These are phyloP conservation scores for Phytophthora kernoviae DNA, from an alignment of 352 stramenopile species.

Conservation along the genomic window DNA sequence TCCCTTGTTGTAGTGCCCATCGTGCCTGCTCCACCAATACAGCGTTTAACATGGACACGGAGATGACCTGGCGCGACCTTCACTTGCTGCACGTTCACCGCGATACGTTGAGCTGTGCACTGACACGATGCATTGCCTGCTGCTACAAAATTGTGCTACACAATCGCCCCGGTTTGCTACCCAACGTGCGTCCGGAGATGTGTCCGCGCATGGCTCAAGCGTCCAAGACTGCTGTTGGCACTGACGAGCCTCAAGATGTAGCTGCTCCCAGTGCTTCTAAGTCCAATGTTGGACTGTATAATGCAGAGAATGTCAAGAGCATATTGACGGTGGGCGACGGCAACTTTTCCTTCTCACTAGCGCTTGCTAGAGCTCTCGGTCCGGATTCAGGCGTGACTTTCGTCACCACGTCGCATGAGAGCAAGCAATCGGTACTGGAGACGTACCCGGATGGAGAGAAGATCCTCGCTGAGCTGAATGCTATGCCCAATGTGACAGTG, in stretches of 20 bases:
- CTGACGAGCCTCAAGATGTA: conserved; percentile 8
- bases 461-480: conserved; percentile 78
- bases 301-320: conserved; percentile 43
- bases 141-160: conserved; percentile 89
- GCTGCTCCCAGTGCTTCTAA: not conserved
- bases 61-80: conserved; percentile 46
- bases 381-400: conserved; percentile 47
- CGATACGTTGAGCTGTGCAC: conserved; percentile 72
- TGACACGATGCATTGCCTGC: conserved; percentile 81
- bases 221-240: not conserved
- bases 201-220: conserved; percentile 55
- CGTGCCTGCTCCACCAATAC: not conserved
- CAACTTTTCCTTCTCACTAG: conserved; percentile 96
- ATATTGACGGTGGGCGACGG: conserved; percentile 95
- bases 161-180: conserved; percentile 50
- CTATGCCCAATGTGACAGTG: conserved; percentile 69
- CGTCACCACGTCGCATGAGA: conserved; percentile 94
- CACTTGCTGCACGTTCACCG: conserved; percentile 65
- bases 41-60: not conserved
- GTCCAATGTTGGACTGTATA: conserved; percentile 61
- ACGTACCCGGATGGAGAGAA: conserved; percentile 91
- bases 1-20: not conserved
- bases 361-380: conserved; percentile 73
- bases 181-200: conserved; percentile 81
- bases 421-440: conserved; percentile 74